Base-by-base conservation (phyloP, 768 basidiomycete species). In the Sarcomyxa edulis region DNA sequence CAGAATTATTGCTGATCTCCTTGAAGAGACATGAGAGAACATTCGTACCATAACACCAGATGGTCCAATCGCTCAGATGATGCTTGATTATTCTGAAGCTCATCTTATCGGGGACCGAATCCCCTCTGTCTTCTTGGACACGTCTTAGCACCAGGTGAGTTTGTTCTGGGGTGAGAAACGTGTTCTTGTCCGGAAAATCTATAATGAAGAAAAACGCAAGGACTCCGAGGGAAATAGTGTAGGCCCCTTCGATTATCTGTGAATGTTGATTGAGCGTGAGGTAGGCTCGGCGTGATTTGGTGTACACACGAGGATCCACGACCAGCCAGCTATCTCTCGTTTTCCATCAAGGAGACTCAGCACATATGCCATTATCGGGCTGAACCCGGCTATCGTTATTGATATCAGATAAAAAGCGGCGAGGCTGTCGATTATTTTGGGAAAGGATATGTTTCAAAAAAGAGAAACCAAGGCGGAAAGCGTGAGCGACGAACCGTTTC, bases 41-140 rank as follows among this genome's bases (percentile, higher is more conserved):
- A 39, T 27, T 46, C 59, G 39, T 40, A 66, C 71, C 69, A 48
- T 67, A 69, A 3, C 61, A 55, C 71, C 70, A 72, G 28, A 71
- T 45, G 7, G 61, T 68, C 67, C 71, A 71, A 47, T 73, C 71
- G 27, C 47, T 48, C 8, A 74, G 49, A 51, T 71, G 62, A 19
- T 48, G 49, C 25, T 62, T 40, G 24, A 71, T 52, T 44, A 67
- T 70, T 26, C 46, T 38, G 6, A 43, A 27, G 14, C 64, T 72
- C 12, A 71, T 24, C 22, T 55, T 39, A 44, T 74, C 72, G 7
- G 69, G 70, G 29, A 68, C 35, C 1, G 71, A 65, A 47, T 74
- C 72, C 9, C 70, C 69, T n/a, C 71, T 64, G 45, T 73, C 72
- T 5, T 69, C 65, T 38, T 73, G 68, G 28, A 73, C 65, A 9